These are phyloP conservation scores for Pseudofabraea citricarpa DNA, from an alignment of 2,329 filamentous ascomycete species.

Conservation along the genomic window DNA sequence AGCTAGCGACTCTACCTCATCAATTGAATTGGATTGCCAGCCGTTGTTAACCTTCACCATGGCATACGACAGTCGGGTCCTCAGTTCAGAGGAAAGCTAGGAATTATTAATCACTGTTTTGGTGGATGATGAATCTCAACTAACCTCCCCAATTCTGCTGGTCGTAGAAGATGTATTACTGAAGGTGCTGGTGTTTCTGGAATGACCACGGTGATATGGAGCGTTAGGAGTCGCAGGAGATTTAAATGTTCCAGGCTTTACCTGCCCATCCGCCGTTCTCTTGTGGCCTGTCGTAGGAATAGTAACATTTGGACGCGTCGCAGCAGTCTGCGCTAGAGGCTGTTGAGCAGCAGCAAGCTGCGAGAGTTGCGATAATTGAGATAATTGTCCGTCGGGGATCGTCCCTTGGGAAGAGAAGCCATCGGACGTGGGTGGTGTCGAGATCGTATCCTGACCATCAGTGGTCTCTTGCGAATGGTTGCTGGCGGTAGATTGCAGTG, in stretches of 20 bases:
- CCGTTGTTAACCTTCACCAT: slow-evolving; percentile 91
- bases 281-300: slow-evolving; percentile 49
- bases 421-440: slow-evolving; percentile 32
- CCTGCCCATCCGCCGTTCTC: slow-evolving; percentile 69
- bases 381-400: slow-evolving; percentile 44
- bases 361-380: slow-evolving; percentile 53
- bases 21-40: slow-evolving; percentile 74
- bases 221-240: slow-evolving; percentile 33
- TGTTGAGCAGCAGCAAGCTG: slow-evolving; percentile 51
- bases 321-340: slow-evolving; percentile 15
- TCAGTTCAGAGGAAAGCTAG: slow-evolving; percentile 55
- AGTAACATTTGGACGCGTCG: slow-evolving; percentile 14
- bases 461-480: slow-evolving; percentile 41
- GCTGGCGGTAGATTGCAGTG: slow-evolving; percentile 25
- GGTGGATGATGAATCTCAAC: slow-evolving; percentile 1
- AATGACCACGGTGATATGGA: slow-evolving; percentile 44
- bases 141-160: slow-evolving; percentile 73
- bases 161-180: slow-evolving; percentile 54
- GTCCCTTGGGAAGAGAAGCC: slow-evolving; percentile 32
- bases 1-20: slow-evolving; percentile 71
- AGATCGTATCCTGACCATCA: slow-evolving; percentile 33
- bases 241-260: slow-evolving; percentile 51
- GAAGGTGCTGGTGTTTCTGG: slow-evolving; percentile 67
- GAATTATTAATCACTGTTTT: slow-evolving; percentile 12
- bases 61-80: slow-evolving; percentile 82